phyloP scores from a whole-genome alignment of 805 yeast species.

The Nakazawaea molendinolei region DNA sequence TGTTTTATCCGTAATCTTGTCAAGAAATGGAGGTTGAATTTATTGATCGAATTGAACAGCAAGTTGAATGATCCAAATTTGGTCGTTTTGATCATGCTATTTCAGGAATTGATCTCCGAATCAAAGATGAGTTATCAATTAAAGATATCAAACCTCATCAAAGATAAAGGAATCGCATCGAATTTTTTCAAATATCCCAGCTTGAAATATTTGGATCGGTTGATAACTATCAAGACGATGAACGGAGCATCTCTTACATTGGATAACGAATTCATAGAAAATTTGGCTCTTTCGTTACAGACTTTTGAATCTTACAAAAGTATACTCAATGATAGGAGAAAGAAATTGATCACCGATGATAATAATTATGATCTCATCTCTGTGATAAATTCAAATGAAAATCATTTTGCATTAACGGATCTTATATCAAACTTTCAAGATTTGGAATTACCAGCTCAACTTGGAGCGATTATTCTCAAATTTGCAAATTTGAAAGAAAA shows the following conservation, averaged over 20 bases:
- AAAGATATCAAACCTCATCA: conserved; percentile 3
- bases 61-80: conserved; percentile 8
- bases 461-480: conserved; percentile 6
- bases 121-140: background rate
- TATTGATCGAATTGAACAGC: conserved; percentile 5
- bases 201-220: conserved; percentile 1
- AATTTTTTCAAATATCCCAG: conserved; percentile 7
- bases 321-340: background rate
- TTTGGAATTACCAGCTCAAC: conserved; percentile 6
- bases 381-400: background rate
- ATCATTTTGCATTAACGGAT: background rate
- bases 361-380: background rate
- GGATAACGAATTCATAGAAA: conserved; percentile 7
- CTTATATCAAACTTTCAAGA: background rate
- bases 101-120: conserved; percentile 2
- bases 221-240: background rate
- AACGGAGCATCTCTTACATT: conserved; percentile 3
- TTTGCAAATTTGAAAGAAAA: conserved; percentile 4
- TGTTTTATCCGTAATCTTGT: conserved; percentile 1
- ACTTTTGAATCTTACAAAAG: conserved; percentile 2
- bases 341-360: background rate
- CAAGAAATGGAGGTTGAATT: conserved; percentile 6
- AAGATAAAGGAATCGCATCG: background rate
- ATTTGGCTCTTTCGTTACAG: conserved; percentile 6
- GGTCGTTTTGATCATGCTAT: conserved; percentile 5